Conservation (phyloP, 106 monocot genomes). For the Apostasia ramifera region DNA sequence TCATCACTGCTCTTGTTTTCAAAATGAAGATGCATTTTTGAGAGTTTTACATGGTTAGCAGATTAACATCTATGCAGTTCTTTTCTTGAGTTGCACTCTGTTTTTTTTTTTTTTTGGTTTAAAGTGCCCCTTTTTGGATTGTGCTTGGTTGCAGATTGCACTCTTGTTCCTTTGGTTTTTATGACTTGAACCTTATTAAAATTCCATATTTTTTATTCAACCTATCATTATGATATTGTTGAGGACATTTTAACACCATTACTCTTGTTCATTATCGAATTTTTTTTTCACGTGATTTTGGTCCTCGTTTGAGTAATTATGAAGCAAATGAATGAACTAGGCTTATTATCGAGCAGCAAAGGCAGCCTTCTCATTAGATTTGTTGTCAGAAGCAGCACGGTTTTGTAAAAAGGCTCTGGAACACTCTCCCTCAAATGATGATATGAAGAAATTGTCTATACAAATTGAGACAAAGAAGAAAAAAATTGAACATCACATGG, state of each 20-base stretch:
- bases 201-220: too few relatives aligned
- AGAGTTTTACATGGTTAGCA: too few relatives aligned
- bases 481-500: constrained; percentile 40
- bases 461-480: constrained; percentile 41
- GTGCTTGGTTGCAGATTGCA: not conserved
- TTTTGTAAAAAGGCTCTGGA: constrained; percentile 69
- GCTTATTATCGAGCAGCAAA: constrained; percentile 90
- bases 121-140: too few relatives aligned
- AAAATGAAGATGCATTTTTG: too few relatives aligned
- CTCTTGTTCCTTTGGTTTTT: not conserved
- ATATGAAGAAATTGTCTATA: constrained; percentile 48
- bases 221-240: too few relatives aligned
- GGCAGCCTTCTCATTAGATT: constrained; percentile 59
- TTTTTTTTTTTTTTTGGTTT: too few relatives aligned
- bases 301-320: not conserved
- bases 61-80: too few relatives aligned
- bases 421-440: constrained; percentile 62
- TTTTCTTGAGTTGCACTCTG: too few relatives aligned
- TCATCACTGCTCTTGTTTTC: too few relatives aligned
- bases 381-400: constrained; percentile 54
- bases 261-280: too few relatives aligned
- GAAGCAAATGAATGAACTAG: constrained; percentile 26
- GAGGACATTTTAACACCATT: too few relatives aligned
- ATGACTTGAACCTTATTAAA: not conserved
- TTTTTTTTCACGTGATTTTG: too few relatives aligned